Evolutionary conservation across 2,329 filamentous ascomycete species (phyloP).

Genomic region (Trichoderma sp.): DNA sequence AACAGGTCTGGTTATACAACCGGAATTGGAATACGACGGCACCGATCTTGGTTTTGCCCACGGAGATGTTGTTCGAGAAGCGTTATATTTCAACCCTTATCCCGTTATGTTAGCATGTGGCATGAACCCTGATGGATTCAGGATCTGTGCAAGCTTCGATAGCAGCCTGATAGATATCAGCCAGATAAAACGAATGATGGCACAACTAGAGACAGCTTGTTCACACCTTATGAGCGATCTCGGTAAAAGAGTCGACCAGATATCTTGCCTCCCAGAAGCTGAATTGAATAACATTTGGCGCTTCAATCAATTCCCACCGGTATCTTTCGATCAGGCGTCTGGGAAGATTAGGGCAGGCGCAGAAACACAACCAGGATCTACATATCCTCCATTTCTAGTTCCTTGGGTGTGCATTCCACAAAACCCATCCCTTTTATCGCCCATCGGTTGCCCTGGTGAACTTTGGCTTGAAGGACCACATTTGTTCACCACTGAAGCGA

Average conservation of each 20-base stretch:
- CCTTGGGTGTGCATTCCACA: not conserved
- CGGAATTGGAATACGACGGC: not conserved
- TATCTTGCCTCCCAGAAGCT: not conserved
- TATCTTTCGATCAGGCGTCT: not conserved
- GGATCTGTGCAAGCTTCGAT: not conserved
- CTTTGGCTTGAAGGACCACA: not conserved
- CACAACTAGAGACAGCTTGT: not conserved
- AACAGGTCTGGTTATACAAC: conserved; percentile 18
- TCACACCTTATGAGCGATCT: not conserved
- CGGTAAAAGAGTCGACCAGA: not conserved
- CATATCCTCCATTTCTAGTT: not conserved
- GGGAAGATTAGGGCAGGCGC: not conserved
- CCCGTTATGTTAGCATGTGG: not conserved
- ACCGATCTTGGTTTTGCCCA: not conserved
- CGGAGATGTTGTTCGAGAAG: not conserved
- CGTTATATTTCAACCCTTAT: conserved; percentile 4
- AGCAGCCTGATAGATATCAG: not conserved
- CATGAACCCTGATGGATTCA: not conserved
- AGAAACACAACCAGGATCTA: not conserved
- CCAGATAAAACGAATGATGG: not conserved
- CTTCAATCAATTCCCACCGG: not conserved
- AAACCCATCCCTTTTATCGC: not conserved
- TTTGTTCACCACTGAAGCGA: not conserved
- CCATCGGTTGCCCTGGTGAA: not conserved
- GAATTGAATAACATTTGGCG: not conserved